A percentile compares a stretch with the other conserved stretches of the same genome.
Conservation (phyloP, 2,329 filamentous ascomycete genomes). For the Aspergillus pseudotamarii region DNA sequence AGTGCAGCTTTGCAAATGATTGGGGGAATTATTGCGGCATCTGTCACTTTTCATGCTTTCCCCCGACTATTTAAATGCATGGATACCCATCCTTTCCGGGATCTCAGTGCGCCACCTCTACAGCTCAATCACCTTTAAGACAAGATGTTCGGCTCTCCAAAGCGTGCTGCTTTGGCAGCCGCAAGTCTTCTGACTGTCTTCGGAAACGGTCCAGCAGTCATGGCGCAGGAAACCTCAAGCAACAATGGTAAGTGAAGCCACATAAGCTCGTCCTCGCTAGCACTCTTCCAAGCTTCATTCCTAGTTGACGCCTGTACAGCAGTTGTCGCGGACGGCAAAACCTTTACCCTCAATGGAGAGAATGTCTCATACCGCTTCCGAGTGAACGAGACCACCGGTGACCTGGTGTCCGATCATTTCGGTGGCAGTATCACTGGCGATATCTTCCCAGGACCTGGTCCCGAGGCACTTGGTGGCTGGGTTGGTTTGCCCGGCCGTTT, state of each 20-base stretch:
- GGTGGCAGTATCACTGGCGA: slow-evolving; percentile 60
- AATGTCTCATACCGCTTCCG: slow-evolving; percentile 66
- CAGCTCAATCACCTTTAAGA: not conserved
- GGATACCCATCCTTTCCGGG: not conserved
- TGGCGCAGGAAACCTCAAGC: not conserved
- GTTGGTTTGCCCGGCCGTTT: slow-evolving; percentile 52
- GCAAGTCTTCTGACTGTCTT: slow-evolving; percentile 1
- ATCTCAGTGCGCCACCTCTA: not conserved
- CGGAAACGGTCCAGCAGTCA: not conserved
- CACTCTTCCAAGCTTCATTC: not conserved
- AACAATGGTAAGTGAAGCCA: not conserved
- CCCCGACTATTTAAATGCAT: slow-evolving; percentile 1
- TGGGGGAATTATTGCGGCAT: not conserved
- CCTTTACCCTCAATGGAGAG: slow-evolving; percentile 60
- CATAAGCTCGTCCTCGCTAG: not conserved
- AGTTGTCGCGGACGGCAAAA: slow-evolving; percentile 57
- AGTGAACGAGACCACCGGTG: slow-evolving; percentile 58
- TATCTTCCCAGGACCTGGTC: slow-evolving; percentile 44
- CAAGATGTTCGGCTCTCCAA: slow-evolving; percentile 2
- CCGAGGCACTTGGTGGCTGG: slow-evolving; percentile 54
- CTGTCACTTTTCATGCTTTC: not conserved
- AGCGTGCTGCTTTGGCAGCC: slow-evolving; percentile 1
- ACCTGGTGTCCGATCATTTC: slow-evolving; percentile 64
- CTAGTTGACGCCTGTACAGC: slow-evolving; percentile 29
- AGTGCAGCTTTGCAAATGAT: not conserved